Evolutionary conservation across 768 basidiomycete genomes (phyloP).

Genomic region (Filobasidium wieringae): DNA sequence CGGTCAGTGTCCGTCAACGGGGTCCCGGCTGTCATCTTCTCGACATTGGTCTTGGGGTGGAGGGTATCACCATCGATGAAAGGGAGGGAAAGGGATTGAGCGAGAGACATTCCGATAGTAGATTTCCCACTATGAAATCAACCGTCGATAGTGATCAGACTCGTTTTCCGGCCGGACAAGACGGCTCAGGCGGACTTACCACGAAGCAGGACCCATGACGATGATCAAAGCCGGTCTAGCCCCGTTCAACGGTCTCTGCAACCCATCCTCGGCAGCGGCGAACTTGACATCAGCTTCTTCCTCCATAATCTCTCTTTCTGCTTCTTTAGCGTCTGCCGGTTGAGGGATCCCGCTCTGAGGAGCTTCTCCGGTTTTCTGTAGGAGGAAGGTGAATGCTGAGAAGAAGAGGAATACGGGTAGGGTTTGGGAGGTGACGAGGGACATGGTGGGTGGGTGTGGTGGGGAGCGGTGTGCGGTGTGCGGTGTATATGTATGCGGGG

Average conservation of each 20-base stretch:
- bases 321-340: neutral
- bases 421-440: neutral
- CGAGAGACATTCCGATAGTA: conserved; percentile 51
- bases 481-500: too few species aligned
- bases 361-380: neutral
- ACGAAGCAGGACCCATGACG: conserved; percentile 40
- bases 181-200: conserved; percentile 5
- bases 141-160: neutral
- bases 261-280: conserved; percentile 16
- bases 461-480: too few species aligned
- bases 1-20: conserved; percentile 74
- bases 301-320: conserved; percentile 16
- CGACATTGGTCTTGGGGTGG: conserved; percentile 67
- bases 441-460: neutral
- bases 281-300: conserved; percentile 12
- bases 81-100: conserved; percentile 51
- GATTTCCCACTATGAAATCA: conserved; percentile 35
- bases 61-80: conserved; percentile 84
- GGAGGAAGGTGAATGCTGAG: neutral
- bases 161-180: neutral
- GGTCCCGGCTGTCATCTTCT: conserved; percentile 69
- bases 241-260: conserved; percentile 23
- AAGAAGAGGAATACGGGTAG: neutral
- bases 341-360: neutral
- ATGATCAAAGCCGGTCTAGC: conserved; percentile 40